Base-by-base conservation (phyloP, 2,329 filamentous ascomycete genomes). In the Westerdykella sp. region DNA sequence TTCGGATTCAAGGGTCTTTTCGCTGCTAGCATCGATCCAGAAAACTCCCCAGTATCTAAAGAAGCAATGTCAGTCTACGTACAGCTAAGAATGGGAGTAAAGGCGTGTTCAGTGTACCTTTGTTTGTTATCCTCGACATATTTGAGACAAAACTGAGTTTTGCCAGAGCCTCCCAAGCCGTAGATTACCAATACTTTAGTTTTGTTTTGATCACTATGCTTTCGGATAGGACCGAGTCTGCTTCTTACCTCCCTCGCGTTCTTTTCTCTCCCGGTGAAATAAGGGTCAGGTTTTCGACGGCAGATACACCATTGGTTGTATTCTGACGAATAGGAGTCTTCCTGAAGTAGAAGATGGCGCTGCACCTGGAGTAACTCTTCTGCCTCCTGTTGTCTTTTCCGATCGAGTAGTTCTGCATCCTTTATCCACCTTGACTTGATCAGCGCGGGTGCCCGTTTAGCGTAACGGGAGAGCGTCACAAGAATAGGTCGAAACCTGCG, bases 121-220 rank as follows among this genome's bases (percentile, higher is more conserved):
- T 64, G 48, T 25, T 56, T 55, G 41, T 68, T 61, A 11, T 69
- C 53, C 39, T 61, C 43, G 3, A 59, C 66, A 55, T 60, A 69
- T 44, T 68, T 69, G 6, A 48, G 53, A 42, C 59, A 67, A 22
- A 70, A 57, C 45, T 70, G 62, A 4, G 63, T 70, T 49, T 70
- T 71, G 10, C 68, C 67, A 36, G 63, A 65, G 11, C 68, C 68
- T n/a, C 63, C 63, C 18, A 69, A 45, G 12, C 67, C 66, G 47
- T 59, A 59, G 11, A 69, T 43, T 7, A 69, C 64, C 42, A 66
- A 59, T 6, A 60, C 45, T 39, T 56, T 60, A 40, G 61, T 45
- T 18, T 36, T 50, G 18, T 14, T 40, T n/a, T 38, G 15, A 40
- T 43, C 43, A 32, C 32, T 34, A 37, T 44, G 34, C 9, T 22